Evolutionary conservation across 2,329 filamentous ascomycete species (phyloP).

Genomic region (Xylariales sp.): DNA sequence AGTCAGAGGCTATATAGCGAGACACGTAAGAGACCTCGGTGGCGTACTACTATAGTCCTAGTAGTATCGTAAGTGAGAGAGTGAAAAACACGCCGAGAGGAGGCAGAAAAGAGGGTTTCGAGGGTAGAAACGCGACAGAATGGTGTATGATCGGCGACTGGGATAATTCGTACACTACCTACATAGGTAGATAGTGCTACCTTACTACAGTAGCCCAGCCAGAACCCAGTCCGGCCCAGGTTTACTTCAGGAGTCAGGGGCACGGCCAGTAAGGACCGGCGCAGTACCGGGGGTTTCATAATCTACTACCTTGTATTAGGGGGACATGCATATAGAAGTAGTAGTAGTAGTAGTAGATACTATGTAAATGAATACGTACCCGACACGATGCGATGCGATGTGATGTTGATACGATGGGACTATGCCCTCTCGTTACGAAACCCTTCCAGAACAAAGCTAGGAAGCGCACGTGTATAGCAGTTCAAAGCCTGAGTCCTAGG

Average conservation of each 20-base stretch:
- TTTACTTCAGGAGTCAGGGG: slow-evolving; percentile 35
- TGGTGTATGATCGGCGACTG: slow-evolving; percentile 44
- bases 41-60: too few species aligned
- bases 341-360: too few species aligned
- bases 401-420: background rate
- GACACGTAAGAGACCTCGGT: background rate
- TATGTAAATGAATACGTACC: background rate
- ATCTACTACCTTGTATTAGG: slow-evolving; percentile 29
- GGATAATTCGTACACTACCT: slow-evolving; percentile 26
- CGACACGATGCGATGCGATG: slow-evolving; percentile 9
- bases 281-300: slow-evolving; percentile 28
- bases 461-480: background rate
- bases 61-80: background rate
- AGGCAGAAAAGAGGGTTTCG: background rate
- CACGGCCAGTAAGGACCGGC: slow-evolving; percentile 3
- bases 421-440: slow-evolving; percentile 12
- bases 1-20: background rate
- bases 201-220: too few species aligned
- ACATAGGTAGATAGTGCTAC: too few species aligned
- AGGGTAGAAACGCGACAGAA: slow-evolving; percentile 13
- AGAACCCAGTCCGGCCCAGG: background rate
- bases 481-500: background rate
- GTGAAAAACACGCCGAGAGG: too few species aligned
- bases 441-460: slow-evolving; percentile 25
- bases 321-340: slow-evolving; percentile 36